Evolutionary conservation across 305 asterid species (phyloP).

Genomic region (Petunia hybrid): DNA sequence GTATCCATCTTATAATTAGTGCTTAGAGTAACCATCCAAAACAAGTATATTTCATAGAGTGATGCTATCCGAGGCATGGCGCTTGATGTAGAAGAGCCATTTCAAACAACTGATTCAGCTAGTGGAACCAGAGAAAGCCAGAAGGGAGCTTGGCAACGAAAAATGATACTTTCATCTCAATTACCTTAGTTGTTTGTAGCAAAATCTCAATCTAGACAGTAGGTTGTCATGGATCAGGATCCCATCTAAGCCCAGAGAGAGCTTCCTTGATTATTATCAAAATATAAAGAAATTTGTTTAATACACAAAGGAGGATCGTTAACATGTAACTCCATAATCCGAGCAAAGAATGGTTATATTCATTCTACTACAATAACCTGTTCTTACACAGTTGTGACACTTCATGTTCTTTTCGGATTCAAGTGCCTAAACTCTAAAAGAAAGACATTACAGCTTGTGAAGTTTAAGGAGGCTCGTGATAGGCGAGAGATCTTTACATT

Average conservation of each 20-base stretch:
- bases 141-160: not conserved
- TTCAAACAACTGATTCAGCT: slow-evolving; percentile 1
- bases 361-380: not conserved
- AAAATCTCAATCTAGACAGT: not conserved
- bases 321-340: not conserved
- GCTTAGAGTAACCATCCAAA: not conserved
- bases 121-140: not conserved
- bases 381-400: slow-evolving; percentile 13
- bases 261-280: slow-evolving; percentile 17
- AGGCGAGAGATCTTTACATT: not conserved
- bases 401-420: not conserved
- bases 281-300: not conserved
- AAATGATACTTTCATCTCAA: not conserved
- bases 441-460: not conserved
- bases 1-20: not conserved
- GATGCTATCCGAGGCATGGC: not conserved
- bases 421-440: not conserved
- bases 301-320: not conserved
- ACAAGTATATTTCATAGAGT: not conserved
- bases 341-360: not conserved
- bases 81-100: not conserved
- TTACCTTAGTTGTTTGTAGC: not conserved
- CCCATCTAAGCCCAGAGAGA: not conserved
- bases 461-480: not conserved
- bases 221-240: not conserved